A percentile compares a stretch with the other conserved stretches of the same genome.
phyloP scores from a whole-genome alignment of 2,329 filamentous ascomycete genomes.

The Amauroascus niger region DNA sequence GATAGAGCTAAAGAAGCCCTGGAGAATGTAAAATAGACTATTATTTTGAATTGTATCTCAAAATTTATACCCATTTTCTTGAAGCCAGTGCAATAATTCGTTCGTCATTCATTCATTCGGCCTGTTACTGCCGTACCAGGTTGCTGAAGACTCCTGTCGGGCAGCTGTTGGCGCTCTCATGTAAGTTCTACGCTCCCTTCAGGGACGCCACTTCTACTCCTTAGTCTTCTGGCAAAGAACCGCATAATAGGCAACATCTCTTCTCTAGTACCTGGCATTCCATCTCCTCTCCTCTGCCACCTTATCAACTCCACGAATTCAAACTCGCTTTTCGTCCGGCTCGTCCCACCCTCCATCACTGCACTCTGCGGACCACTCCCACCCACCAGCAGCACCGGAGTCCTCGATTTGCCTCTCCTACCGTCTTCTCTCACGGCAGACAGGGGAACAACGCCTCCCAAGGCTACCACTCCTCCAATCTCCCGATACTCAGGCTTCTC shows the following conservation, averaged over 20 bases:
- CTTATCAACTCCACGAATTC: slow-evolving; percentile 55
- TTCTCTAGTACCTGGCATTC: slow-evolving; percentile 72
- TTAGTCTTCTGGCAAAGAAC: slow-evolving; percentile 46
- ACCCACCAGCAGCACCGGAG: slow-evolving; percentile 36
- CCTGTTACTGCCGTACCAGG: too few species aligned
- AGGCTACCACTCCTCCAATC: slow-evolving; percentile 35
- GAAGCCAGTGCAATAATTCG: neutral
- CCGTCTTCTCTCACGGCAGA: slow-evolving; percentile 22
- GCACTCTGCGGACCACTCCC: slow-evolving; percentile 35
- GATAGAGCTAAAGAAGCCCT: slow-evolving; percentile 40
- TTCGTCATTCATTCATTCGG: neutral
- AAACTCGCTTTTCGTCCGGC: slow-evolving; percentile 58
- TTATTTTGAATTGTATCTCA: slow-evolving; percentile 5
- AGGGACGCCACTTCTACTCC: slow-evolving; percentile 38
- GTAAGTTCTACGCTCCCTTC: slow-evolving; percentile 38
- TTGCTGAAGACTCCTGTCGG: too few species aligned
- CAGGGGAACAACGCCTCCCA: slow-evolving; percentile 36
- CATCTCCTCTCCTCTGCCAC: slow-evolving; percentile 64
- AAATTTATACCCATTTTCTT: slow-evolving; percentile 1
- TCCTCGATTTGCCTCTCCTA: slow-evolving; percentile 28
- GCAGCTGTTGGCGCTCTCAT: slow-evolving; percentile 14
- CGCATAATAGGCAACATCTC: slow-evolving; percentile 89
- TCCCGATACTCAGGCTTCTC: slow-evolving; percentile 18
- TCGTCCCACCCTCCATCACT: slow-evolving; percentile 54
- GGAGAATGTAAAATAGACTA: slow-evolving; percentile 24